A percentile compares a stretch with the other conserved stretches of the same genome.
Evolutionary conservation across 2,329 filamentous ascomycete species (phyloP).

Genomic region (Colletotrichum somersetense): DNA sequence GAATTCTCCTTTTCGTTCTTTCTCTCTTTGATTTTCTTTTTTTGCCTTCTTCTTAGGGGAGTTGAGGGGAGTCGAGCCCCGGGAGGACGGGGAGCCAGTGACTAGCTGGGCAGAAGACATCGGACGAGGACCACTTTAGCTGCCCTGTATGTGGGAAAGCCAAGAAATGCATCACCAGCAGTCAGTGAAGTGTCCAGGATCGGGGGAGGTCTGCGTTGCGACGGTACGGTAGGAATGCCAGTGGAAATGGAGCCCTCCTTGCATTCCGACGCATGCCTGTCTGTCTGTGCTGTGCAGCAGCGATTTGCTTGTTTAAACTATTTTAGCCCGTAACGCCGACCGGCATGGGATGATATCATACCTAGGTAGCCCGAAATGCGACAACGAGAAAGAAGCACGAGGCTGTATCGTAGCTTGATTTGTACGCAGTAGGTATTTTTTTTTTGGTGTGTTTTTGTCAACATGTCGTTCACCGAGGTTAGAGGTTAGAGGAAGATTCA

Average conservation of each 20-base stretch:
- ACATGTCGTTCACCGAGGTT: conserved; percentile 7
- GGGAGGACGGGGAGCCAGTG: neutral
- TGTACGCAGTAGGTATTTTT: neutral
- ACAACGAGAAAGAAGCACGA: neutral
- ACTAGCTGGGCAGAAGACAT: neutral
- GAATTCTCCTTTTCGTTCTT: neutral
- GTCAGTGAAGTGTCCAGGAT: neutral
- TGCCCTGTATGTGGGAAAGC: conserved; percentile 5
- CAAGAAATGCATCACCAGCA: neutral
- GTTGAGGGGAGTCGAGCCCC: neutral
- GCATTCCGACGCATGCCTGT: conserved; percentile 14
- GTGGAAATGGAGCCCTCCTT: conserved; percentile 1
- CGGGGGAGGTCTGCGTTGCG: neutral
- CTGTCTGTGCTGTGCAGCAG: conserved; percentile 14
- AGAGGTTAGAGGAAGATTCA: neutral
- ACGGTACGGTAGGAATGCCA: conserved; percentile 10
- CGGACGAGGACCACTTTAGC: conserved; percentile 13
- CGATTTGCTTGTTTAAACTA: neutral
- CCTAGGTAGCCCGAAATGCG: neutral
- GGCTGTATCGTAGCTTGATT: neutral
- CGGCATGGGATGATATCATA: neutral
- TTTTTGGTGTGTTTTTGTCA: neutral
- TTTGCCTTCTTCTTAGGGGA: neutral
- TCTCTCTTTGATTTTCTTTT: neutral
- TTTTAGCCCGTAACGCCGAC: neutral